Evolutionary conservation across 495 filamentous ascomycete species (phyloP).

Genomic region (Aspergillus carlsbadensis): DNA sequence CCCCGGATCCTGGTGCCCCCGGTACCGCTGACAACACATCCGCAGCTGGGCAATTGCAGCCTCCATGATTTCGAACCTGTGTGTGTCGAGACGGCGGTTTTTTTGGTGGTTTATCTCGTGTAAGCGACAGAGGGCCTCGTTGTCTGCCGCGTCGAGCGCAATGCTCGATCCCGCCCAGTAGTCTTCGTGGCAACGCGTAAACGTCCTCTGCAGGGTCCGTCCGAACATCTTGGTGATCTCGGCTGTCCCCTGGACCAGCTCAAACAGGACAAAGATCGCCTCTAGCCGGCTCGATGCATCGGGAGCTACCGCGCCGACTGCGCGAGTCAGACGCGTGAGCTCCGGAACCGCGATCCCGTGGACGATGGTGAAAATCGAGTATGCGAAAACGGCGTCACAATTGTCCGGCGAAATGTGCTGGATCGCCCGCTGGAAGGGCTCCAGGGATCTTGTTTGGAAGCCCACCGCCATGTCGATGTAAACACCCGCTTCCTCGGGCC

Average conservation of each 20-base stretch:
- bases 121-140: background rate
- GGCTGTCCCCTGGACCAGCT: background rate
- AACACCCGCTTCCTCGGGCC: background rate
- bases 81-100: too few species aligned
- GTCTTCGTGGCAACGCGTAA: background rate
- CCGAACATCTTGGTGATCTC: background rate
- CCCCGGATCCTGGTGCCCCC: background rate
- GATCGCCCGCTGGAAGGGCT: background rate
- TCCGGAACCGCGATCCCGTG: background rate
- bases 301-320: too few species aligned
- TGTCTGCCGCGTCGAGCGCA: background rate
- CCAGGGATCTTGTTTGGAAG: background rate
- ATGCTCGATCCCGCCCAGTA: background rate
- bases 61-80: background rate
- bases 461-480: background rate
- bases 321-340: background rate
- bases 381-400: background rate
- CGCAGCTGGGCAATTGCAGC: background rate
- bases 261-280: background rate
- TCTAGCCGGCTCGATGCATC: background rate
- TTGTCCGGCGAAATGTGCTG: background rate
- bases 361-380: background rate
- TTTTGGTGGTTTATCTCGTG: background rate
- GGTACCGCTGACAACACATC: background rate
- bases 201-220: background rate